Base-by-base conservation (phyloP, 306 rosid species). In the Vigna radiata region DNA sequence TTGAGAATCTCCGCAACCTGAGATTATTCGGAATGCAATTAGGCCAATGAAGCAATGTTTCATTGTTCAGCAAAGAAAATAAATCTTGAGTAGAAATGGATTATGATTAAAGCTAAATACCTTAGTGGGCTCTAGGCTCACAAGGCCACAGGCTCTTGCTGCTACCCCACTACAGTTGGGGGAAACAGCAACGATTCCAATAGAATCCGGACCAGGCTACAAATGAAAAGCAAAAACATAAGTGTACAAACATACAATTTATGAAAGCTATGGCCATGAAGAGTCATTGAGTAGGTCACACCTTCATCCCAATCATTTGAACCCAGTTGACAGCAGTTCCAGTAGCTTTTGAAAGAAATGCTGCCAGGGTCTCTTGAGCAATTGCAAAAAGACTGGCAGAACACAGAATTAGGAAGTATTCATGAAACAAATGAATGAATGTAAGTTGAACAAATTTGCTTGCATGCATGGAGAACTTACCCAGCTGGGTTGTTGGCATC, bases 311-410 rank as follows among this genome's bases (percentile, higher is more conserved):
- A 92, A 89, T 91, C 92, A 90, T 90, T 85, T 89, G 97, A 69
- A 92, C 97, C 97, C 97, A 92, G 92, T 92, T 90, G 84, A 92
- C 94, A 87, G 97, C 97, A 81, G 97, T 92, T 85, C 97, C 96
- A 72, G 97, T 92, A 78, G 97, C 97, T 90, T 92, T 92, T 31
- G 97, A 89, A 76, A 90, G 94, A 90, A 92, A 92, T 94, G 87
- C 97, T 79, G 96, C 96, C 88, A 89, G 80, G 90, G 97, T 86
- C 96, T 90, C 96, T 87, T 92, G 96, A 11, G 97, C 97, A 52
- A 92, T 79, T 10, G 96, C 87, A 29, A 90, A 88, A 84, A 92
- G 97, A 84, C 97, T 92, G 78, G 10, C 13, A 15, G 13, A 10
- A 60, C 23, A 64, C 29, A 59, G 58, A 43, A 50, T 75, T 62